Percentiles rank a stretch among this genome's conserved stretches.
These are phyloP conservation scores for Ilex aquifolium DNA, from an alignment of 257 asterid species.

Conservation along the genomic window DNA sequence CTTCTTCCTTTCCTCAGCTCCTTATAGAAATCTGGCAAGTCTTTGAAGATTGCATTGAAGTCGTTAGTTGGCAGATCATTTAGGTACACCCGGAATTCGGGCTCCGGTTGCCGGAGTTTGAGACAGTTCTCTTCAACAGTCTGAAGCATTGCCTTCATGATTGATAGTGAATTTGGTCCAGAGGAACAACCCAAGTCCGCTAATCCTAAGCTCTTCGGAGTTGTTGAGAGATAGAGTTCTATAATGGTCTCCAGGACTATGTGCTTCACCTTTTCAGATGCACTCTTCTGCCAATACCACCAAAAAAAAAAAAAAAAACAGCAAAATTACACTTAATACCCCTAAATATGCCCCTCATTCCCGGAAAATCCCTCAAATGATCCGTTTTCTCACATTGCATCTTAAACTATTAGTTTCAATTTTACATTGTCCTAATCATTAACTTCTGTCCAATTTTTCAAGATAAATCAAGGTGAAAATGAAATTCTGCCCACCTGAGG, in stretches of 20 bases:
- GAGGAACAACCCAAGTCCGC: slow-evolving; percentile 96
- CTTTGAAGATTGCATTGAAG: slow-evolving; percentile 74
- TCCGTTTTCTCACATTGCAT: too few species aligned
- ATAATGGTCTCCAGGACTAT: slow-evolving; percentile 45
- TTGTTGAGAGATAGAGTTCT: slow-evolving; percentile 26
- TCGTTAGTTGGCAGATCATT: slow-evolving; percentile 85
- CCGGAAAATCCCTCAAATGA: too few species aligned
- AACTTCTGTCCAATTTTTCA: too few species aligned
- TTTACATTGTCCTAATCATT: too few species aligned
- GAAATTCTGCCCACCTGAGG: too few species aligned
- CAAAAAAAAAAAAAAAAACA: neutral
- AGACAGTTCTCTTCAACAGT: slow-evolving; percentile 29
- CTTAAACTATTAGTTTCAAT: too few species aligned
- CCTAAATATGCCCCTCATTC: too few species aligned
- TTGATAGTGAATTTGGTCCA: slow-evolving; percentile 73
- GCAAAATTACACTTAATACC: too few species aligned
- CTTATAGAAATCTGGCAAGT: slow-evolving; percentile 56
- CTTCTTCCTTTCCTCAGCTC: slow-evolving; percentile 31
- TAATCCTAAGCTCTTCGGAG: slow-evolving; percentile 69
- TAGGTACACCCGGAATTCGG: slow-evolving; percentile 62
- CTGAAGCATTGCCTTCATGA: slow-evolving; percentile 44
- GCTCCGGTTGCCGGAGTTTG: slow-evolving; percentile 13
- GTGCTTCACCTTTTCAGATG: slow-evolving; percentile 67
- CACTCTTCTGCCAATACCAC: slow-evolving; percentile 45
- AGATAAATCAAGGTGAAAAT: too few species aligned